These are phyloP conservation scores for Colletotrichum echinochloae DNA, from an alignment of 2,329 filamentous ascomycete genomes.

Conservation along the genomic window DNA sequence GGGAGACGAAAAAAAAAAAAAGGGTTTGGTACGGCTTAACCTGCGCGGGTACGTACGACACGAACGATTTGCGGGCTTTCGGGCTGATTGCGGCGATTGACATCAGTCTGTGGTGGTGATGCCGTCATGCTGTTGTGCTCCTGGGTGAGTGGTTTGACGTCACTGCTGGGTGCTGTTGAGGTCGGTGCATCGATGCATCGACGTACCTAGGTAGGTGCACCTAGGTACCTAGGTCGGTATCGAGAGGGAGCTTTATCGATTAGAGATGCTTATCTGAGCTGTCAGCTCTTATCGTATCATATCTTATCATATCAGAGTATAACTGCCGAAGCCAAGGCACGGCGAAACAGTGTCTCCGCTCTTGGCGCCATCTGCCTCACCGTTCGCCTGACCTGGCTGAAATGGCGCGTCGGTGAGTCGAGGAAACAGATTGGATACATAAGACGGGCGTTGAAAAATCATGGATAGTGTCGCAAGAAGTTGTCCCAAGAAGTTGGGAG, in stretches of 20 bases:
- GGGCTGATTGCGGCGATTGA: slow-evolving; percentile 37
- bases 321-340: not conserved
- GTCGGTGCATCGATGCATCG: not conserved
- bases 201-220: too few relatives aligned
- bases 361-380: slow-evolving; percentile 13
- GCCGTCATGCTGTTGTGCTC: slow-evolving; percentile 33
- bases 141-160: slow-evolving; percentile 28
- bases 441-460: too few relatives aligned
- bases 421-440: too few relatives aligned
- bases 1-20: not conserved
- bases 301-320: too few relatives aligned
- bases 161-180: slow-evolving; percentile 18
- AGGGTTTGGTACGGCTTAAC: not conserved
- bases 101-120: slow-evolving; percentile 37
- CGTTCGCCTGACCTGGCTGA: not conserved
- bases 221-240: too few relatives aligned
- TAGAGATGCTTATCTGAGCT: too few relatives aligned
- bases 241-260: slow-evolving; percentile 18
- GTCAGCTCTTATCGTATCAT: too few relatives aligned
- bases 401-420: not conserved
- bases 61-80: not conserved
- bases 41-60: not conserved
- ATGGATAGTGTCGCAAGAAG: not conserved
- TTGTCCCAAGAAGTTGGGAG: not conserved
- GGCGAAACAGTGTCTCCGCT: not conserved